A percentile compares a stretch with the other conserved stretches of the same genome.
These are phyloP conservation scores for Chaetothyriales sp. DNA, from an alignment of 2,329 filamentous ascomycete species.

Conservation along the genomic window DNA sequence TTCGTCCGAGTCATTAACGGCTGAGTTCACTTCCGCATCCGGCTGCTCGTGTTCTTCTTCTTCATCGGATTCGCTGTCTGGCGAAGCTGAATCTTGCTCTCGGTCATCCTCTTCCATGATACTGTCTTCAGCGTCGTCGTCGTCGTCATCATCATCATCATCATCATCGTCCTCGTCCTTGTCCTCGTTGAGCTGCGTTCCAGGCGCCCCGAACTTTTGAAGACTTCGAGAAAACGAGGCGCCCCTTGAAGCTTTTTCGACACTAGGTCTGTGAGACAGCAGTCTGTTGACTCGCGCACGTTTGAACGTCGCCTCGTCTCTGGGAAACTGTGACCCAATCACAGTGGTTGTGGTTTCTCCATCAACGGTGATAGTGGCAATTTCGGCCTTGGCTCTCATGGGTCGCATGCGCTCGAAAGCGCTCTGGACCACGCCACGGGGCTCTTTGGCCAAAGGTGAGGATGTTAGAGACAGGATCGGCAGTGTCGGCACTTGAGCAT, in stretches of 20 bases:
- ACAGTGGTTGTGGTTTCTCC: constrained; percentile 50
- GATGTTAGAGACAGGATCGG: constrained; percentile 18
- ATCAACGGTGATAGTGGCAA: constrained; percentile 63
- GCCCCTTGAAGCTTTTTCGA: neutral
- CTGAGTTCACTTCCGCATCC: constrained; percentile 2
- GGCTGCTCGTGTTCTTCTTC: constrained; percentile 3
- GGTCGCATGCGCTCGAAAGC: constrained; percentile 51
- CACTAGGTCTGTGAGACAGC: neutral
- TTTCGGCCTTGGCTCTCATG: constrained; percentile 45
- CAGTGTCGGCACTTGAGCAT: neutral
- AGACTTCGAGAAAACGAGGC: constrained; percentile 12
- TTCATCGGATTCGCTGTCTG: constrained; percentile 5
- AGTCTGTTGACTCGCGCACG: neutral
- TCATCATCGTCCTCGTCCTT: constrained; percentile 22
- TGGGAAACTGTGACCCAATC: constrained; percentile 42
- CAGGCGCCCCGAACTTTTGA: constrained; percentile 7
- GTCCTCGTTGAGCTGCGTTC: constrained; percentile 8
- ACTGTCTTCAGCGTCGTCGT: constrained; percentile 4
- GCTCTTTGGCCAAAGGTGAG: constrained; percentile 19
- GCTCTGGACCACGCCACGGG: constrained; percentile 36
- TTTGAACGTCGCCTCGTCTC: constrained; percentile 3
- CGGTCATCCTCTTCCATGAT: neutral
- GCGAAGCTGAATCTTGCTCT: neutral
- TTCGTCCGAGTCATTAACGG: neutral
- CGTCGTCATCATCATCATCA: constrained; percentile 18